Evolutionary conservation across 345 rosid genomes (phyloP).

Genomic region (Bretschneidera sinensis): DNA sequence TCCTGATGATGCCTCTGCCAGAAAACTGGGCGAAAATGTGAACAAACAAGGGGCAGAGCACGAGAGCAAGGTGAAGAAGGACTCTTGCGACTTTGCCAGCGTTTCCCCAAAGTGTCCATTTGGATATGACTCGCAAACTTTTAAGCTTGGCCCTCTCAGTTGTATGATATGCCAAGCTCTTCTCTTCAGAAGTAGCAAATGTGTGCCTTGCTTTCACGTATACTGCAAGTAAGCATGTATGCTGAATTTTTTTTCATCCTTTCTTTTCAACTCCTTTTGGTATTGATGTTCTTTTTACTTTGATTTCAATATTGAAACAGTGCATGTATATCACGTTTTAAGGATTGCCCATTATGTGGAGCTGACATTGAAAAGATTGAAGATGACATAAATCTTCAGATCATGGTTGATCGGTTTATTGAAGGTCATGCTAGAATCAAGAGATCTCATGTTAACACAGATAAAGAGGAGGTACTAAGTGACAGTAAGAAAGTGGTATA

Average conservation of each 20-base stretch:
- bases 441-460: slow-evolving; percentile 52
- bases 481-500: slow-evolving; percentile 61
- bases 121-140: slow-evolving; percentile 85
- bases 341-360: slow-evolving; percentile 94
- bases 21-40: slow-evolving; percentile 23
- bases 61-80: slow-evolving; percentile 31
- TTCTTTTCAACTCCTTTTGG: slow-evolving; percentile 9
- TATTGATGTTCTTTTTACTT: not conserved
- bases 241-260: not conserved
- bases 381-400: slow-evolving; percentile 69
- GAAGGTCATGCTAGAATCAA: slow-evolving; percentile 97
- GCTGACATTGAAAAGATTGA: slow-evolving; percentile 85
- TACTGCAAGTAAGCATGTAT: slow-evolving; percentile 82
- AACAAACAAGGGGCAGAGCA: slow-evolving; percentile 28
- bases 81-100: slow-evolving; percentile 31
- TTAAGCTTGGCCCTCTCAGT: slow-evolving; percentile 95
- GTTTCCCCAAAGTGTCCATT: slow-evolving; percentile 81
- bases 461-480: slow-evolving; percentile 37
- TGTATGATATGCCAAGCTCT: slow-evolving; percentile 93
- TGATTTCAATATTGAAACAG: slow-evolving; percentile 40
- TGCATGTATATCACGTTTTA: slow-evolving; percentile 67
- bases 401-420: slow-evolving; percentile 75
- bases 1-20: slow-evolving; percentile 44
- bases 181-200: slow-evolving; percentile 64
- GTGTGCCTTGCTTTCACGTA: slow-evolving; percentile 84